Evolutionary conservation across 2,329 filamentous ascomycete species (phyloP).

Genomic region (Lizonia empirigonia): DNA sequence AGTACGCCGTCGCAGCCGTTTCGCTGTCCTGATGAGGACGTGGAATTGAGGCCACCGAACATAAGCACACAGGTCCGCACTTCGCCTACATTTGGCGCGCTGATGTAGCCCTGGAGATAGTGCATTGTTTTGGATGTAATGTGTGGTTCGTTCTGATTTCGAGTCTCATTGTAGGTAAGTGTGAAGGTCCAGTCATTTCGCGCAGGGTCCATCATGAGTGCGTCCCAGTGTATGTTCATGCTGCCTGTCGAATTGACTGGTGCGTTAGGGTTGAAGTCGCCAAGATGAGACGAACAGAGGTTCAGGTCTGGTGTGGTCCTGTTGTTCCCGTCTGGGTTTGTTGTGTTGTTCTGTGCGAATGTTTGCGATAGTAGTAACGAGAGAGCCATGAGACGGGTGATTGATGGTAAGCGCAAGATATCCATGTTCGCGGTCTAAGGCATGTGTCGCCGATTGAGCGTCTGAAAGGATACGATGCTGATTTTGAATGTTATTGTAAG

Average conservation of each 20-base stretch:
- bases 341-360: background rate
- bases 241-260: conserved; percentile 12
- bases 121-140: no score
- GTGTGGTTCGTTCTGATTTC: background rate
- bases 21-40: background rate
- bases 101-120: conserved; percentile 2
- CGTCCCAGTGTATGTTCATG: conserved; percentile 12
- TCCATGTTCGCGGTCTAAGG: no score
- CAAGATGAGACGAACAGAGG: background rate
- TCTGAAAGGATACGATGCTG: background rate
- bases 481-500: conserved; percentile 10
- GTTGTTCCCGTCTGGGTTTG: background rate
- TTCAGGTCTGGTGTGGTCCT: background rate
- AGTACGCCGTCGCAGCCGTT: conserved; percentile 11
- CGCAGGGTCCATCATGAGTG: conserved; percentile 15
- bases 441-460: no score
- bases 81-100: conserved; percentile 2
- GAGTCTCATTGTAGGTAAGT: conserved; percentile 10
- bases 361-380: background rate
- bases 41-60: conserved; percentile 7
- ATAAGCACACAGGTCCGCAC: conserved; percentile 4
- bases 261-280: background rate
- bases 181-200: conserved; percentile 12
- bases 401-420: background rate
- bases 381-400: background rate